Evolutionary conservation across 495 filamentous ascomycete genomes (phyloP).

Genomic region (Penicillium macrosclerotiorum): DNA sequence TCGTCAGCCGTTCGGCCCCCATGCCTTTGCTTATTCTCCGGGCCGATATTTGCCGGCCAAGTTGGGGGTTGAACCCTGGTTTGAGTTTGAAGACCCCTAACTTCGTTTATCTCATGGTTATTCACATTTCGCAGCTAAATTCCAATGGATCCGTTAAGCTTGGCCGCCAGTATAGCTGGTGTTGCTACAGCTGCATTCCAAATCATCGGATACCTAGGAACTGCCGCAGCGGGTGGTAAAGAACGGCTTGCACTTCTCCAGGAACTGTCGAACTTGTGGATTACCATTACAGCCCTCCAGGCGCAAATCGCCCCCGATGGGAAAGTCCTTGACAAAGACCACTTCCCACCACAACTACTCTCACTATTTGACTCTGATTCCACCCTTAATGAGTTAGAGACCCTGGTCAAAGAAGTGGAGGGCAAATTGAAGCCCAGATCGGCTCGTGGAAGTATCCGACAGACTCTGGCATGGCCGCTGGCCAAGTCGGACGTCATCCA

Average conservation of each 20-base stretch:
- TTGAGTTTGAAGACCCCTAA: background rate
- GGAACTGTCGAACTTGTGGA: constrained; percentile 6
- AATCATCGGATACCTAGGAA: constrained; percentile 3
- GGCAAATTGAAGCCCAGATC: constrained; percentile 1
- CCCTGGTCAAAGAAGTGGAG: constrained; percentile 1
- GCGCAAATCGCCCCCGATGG: constrained; percentile 4
- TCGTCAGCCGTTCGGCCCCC: background rate
- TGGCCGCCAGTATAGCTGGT: constrained; percentile 4
- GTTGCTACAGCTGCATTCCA: constrained; percentile 5
- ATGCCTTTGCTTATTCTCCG: background rate
- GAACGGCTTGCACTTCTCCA: constrained; percentile 1
- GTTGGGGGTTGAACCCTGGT: constrained; percentile 3
- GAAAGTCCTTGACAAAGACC: background rate
- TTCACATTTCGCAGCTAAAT: background rate
- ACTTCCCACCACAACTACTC: constrained; percentile 1
- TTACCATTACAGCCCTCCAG: constrained; percentile 4
- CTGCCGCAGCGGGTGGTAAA: background rate
- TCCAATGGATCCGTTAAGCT: constrained; percentile 3
- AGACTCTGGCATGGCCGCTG: constrained; percentile 3
- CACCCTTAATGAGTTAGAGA: background rate
- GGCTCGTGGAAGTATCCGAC: background rate
- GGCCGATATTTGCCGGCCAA: background rate
- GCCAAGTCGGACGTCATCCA: constrained; percentile 1
- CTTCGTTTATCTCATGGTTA: background rate
- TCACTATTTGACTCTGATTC: background rate